Base-by-base conservation (phyloP, 495 filamentous ascomycete species). In the Lichina pygmaea region DNA sequence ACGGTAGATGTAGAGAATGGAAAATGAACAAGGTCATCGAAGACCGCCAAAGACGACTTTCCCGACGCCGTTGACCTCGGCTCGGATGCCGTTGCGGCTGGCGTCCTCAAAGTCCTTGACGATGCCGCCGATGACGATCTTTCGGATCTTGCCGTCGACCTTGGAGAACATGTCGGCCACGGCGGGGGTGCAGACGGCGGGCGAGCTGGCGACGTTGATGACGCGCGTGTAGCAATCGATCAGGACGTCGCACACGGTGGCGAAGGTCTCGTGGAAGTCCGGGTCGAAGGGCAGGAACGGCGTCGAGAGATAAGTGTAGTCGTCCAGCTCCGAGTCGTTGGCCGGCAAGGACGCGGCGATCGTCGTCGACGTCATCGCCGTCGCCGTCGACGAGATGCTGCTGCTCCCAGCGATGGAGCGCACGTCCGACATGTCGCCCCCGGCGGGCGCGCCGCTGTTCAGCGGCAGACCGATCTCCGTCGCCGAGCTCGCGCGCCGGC, bases 211-310 rank as follows among this genome's bases (percentile, higher is more conserved):
- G 43, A 95, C 63, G 16, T 59, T 62, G 54, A 86, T 62, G 16
- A 95, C 71, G 33, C 75, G 68, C 43, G 74, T 73, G 59, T 99
- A 99, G 52, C 74, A 81, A 53, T 95, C 89, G 50, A 93, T 91
- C 47, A 99, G 60, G 3, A 91, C 81, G 58, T 99, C 91, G 60
- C 89, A 95, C 24, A 99, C 65, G 8, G 89, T 94, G n/a, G 85
- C 78, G 59, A 95, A 95, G 0, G 83, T 91, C 61, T 92, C 83
- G 57, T 84, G 91, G 55, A 92, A 99, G 59, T 99, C 89, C 8
- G 86, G 86, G 43, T 95, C 89, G 54, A 99, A 99, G 0, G 89
- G 89, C 44, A 95, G 62, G n/a, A 75, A 77, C 0, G 91, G 91
- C 6, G 85, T 95, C 1, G 89, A 64, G 6, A 99, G 72, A 58